A percentile compares a stretch with the other conserved stretches of the same genome.
Conservation (phyloP, 192 early-diverging fungal genomes). For the Backusella luteola region DNA sequence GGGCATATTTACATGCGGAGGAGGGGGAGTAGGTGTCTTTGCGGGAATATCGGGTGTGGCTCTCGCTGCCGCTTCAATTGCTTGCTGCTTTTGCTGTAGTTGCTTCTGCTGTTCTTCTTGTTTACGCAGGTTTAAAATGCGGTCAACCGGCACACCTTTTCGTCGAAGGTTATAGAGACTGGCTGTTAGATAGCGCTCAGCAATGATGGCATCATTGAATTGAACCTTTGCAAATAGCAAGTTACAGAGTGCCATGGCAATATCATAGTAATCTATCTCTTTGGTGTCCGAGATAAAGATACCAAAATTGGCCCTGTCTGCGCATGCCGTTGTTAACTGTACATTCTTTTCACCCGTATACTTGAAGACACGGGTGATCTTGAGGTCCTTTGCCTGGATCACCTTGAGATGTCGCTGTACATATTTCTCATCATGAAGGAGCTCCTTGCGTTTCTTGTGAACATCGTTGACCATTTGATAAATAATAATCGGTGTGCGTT, state of each 20-base stretch:
- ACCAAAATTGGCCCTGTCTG: slow-evolving; percentile 36
- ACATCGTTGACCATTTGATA: slow-evolving; percentile 55
- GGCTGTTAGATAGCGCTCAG: slow-evolving; percentile 72
- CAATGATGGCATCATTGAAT: slow-evolving; percentile 76
- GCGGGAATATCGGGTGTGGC: slow-evolving; percentile 15
- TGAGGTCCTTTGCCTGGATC: slow-evolving; percentile 62
- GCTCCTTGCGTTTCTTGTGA: slow-evolving; percentile 45
- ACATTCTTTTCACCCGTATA: slow-evolving; percentile 35
- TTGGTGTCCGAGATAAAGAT: slow-evolving; percentile 40
- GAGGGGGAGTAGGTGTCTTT: slow-evolving; percentile 8
- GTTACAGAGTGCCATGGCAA: slow-evolving; percentile 67
- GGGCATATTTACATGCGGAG: slow-evolving; percentile 24
- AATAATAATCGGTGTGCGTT: slow-evolving; percentile 76
- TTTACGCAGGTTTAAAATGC: slow-evolving; percentile 50
- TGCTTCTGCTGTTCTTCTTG: slow-evolving; percentile 8
- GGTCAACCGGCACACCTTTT: slow-evolving; percentile 63
- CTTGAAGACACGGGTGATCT: slow-evolving; percentile 49
- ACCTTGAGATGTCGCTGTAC: slow-evolving; percentile 56
- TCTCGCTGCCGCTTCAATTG: neutral
- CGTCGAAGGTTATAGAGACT: slow-evolving; percentile 63
- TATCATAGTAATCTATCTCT: slow-evolving; percentile 80
- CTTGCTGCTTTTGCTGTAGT: neutral
- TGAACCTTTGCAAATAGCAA: slow-evolving; percentile 65
- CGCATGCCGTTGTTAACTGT: slow-evolving; percentile 66
- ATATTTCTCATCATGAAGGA: slow-evolving; percentile 50